Evolutionary conservation across 495 filamentous ascomycete species (phyloP).

Genomic region (Sphaerosporella brunnea): DNA sequence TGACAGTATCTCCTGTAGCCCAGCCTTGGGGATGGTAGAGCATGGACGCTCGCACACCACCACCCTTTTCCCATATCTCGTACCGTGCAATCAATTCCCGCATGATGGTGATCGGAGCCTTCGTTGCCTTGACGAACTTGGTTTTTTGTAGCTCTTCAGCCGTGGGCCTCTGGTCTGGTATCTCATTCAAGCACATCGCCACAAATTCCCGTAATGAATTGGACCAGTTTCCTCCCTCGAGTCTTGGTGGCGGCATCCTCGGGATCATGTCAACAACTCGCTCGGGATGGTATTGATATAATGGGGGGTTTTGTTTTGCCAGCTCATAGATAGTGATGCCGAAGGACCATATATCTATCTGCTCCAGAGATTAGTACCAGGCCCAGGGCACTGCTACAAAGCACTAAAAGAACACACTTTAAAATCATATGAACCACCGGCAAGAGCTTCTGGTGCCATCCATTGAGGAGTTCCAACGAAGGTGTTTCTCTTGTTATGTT

Average conservation of each 20-base stretch:
- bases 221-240: conserved; percentile 63
- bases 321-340: conserved; percentile 83
- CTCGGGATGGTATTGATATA: conserved; percentile 36
- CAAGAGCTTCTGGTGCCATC: conserved; percentile 86
- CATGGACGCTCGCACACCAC: conserved; percentile 67
- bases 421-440: conserved; percentile 37
- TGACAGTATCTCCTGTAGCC: conserved; percentile 40
- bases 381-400: conserved; percentile 94
- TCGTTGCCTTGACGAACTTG: conserved; percentile 44
- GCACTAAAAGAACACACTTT: conserved; percentile 39
- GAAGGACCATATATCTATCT: conserved; percentile 92
- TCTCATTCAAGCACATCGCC: conserved; percentile 57
- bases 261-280: conserved; percentile 33
- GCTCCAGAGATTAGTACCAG: conserved; percentile 34
- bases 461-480: conserved; percentile 91
- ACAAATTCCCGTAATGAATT: conserved; percentile 59
- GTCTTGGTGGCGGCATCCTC: conserved; percentile 37
- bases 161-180: conserved; percentile 56
- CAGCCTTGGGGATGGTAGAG: conserved; percentile 43
- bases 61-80: conserved; percentile 67
- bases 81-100: conserved; percentile 63
- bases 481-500: conserved; percentile 69
- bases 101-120: conserved; percentile 45
- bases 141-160: conserved; percentile 48
- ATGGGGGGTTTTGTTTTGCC: conserved; percentile 69